Evolutionary conservation across 2,329 filamentous ascomycete genomes (phyloP).

Genomic region (Aureobasidium sp.): DNA sequence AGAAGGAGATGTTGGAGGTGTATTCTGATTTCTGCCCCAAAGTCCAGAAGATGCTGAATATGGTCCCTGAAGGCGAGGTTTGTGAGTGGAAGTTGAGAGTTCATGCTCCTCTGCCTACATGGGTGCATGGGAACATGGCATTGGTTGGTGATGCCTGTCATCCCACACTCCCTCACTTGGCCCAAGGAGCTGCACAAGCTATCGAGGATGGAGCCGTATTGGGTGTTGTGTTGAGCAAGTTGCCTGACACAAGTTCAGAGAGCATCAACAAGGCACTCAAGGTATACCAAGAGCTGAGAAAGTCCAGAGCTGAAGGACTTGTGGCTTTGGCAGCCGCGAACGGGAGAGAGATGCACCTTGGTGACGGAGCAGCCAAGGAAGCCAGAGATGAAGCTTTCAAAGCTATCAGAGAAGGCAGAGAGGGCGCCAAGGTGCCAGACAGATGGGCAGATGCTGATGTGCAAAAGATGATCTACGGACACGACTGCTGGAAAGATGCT

Average conservation of each 20-base stretch:
- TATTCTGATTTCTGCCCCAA: slow-evolving; percentile 56
- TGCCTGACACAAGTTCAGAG: slow-evolving; percentile 40
- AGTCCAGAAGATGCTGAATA: slow-evolving; percentile 52
- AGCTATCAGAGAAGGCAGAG: slow-evolving; percentile 35
- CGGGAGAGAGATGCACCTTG: slow-evolving; percentile 49
- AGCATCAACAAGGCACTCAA: slow-evolving; percentile 47
- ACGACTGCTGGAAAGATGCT: slow-evolving; percentile 39
- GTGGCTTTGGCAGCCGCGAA: slow-evolving; percentile 51
- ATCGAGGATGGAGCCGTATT: slow-evolving; percentile 57
- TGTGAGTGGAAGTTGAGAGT: slow-evolving; percentile 60
- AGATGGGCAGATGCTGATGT: slow-evolving; percentile 48
- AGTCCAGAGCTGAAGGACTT: slow-evolving; percentile 49
- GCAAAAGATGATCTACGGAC: slow-evolving; percentile 43
- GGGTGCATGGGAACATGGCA: slow-evolving; percentile 48
- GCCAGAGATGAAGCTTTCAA: slow-evolving; percentile 51
- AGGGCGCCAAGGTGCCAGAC: slow-evolving; percentile 39
- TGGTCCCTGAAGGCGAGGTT: slow-evolving; percentile 57
- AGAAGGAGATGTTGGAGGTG: slow-evolving; percentile 52
- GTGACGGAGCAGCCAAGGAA: slow-evolving; percentile 52
- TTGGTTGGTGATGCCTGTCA: slow-evolving; percentile 56
- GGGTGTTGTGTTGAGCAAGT: slow-evolving; percentile 42
- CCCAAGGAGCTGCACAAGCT: slow-evolving; percentile 58
- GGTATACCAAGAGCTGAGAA: slow-evolving; percentile 51
- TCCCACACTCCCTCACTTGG: slow-evolving; percentile 56
- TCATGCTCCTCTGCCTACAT: slow-evolving; percentile 55